A percentile compares a stretch with the other conserved stretches of the same genome.
Conservation (phyloP, 306 rosid species). For the Astragalus glycyphyllos region DNA sequence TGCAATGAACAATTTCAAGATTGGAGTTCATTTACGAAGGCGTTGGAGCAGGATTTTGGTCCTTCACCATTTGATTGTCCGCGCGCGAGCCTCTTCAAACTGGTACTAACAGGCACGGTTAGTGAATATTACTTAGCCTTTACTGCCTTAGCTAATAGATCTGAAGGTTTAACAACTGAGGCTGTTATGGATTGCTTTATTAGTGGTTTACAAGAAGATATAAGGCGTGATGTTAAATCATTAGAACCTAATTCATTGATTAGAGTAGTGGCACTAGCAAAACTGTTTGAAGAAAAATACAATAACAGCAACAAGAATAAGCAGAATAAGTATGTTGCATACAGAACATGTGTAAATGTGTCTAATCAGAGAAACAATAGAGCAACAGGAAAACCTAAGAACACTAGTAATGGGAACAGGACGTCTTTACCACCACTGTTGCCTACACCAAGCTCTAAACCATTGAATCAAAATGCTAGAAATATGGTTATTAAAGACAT, state of each 20-base stretch:
- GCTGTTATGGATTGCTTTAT: neutral
- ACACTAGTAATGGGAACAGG: too few relatives aligned
- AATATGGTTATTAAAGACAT: neutral
- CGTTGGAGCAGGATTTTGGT: neutral
- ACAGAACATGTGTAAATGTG: neutral
- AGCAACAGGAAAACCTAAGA: too few relatives aligned
- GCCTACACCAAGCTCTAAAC: too few relatives aligned
- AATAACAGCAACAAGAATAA: neutral
- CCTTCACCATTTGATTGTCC: neutral
- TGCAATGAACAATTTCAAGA: fast-evolving
- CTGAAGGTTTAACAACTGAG: fast-evolving
- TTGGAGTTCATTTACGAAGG: neutral
- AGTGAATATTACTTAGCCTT: neutral
- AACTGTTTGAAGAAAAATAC: neutral
- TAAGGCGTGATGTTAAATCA: neutral
- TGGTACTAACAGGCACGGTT: fast-evolving
- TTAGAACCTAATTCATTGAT: neutral
- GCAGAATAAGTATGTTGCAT: fast-evolving
- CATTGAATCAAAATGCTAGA: neutral
- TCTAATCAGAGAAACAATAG: too few relatives aligned
- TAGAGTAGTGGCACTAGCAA: neutral
- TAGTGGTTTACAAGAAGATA: neutral
- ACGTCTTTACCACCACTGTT: too few relatives aligned
- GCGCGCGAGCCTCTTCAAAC: neutral
- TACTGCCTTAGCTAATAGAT: neutral